Conservation (phyloP, 441 rosid genomes). For the Erodium trifolium region DNA sequence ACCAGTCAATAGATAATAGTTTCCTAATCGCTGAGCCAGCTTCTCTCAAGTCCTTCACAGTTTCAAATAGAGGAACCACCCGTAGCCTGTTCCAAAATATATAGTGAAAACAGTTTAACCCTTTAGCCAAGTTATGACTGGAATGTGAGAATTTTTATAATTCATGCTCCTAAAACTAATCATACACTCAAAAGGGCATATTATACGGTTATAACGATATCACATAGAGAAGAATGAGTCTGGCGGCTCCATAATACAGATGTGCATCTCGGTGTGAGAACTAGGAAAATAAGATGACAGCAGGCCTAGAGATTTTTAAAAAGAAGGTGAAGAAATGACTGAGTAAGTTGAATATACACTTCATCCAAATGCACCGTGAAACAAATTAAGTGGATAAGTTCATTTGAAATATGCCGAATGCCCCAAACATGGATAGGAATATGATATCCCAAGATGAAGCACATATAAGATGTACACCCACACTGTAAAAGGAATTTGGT, state of each 20-base stretch:
- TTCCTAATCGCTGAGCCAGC: conserved; percentile 34
- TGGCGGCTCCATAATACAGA: neutral
- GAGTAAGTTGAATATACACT: neutral
- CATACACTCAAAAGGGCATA: neutral
- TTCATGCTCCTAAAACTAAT: neutral
- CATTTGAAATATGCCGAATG: neutral
- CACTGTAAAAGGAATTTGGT: neutral
- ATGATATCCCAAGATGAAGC: neutral
- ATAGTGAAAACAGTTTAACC: neutral
- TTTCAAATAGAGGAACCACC: conserved; percentile 62
- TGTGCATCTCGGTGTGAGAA: neutral
- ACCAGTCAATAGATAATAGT: conserved; percentile 61
- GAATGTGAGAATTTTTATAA: neutral
- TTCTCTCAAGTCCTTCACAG: conserved; percentile 36
- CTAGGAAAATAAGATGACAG: neutral
- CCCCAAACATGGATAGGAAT: neutral
- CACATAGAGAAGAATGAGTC: neutral
- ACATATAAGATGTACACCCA: neutral
- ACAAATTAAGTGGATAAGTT: neutral
- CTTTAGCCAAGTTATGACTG: neutral
- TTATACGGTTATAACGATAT: conserved; percentile 36
- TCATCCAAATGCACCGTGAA: neutral
- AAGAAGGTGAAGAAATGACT: no score
- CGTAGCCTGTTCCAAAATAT: conserved; percentile 14
- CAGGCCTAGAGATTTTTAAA: neutral